These are phyloP conservation scores for Sporothrix dimorphospora DNA, from an alignment of 2,329 filamentous ascomycete genomes.

Conservation along the genomic window DNA sequence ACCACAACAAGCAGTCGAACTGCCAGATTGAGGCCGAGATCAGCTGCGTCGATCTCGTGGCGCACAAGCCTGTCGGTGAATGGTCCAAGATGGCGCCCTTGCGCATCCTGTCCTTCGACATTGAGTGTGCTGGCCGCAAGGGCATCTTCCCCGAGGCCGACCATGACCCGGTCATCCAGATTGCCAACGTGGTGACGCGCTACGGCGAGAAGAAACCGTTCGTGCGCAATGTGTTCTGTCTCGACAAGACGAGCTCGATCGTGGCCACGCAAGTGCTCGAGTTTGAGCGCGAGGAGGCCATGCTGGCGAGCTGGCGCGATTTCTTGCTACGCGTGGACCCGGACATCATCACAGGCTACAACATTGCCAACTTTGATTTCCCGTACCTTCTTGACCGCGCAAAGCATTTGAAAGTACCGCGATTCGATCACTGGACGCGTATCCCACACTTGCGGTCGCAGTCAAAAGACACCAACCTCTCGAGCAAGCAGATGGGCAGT, in stretches of 20 bases:
- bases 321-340: constrained; percentile 91
- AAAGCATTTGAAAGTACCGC: constrained; percentile 74
- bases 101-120: constrained; percentile 93
- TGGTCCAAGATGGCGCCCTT: constrained; percentile 98
- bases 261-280: constrained; percentile 92
- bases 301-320: constrained; percentile 90
- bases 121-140: constrained; percentile 96
- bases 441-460: constrained; percentile 71
- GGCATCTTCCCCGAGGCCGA: constrained; percentile 95
- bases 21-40: constrained; percentile 95
- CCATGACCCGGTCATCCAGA: constrained; percentile 93
- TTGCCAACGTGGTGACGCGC: constrained; percentile 91
- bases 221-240: constrained; percentile 92
- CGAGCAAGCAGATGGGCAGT: constrained; percentile 97
- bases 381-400: constrained; percentile 91
- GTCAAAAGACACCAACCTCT: constrained; percentile 81
- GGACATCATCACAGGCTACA: constrained; percentile 98
- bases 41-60: constrained; percentile 79
- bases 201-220: constrained; percentile 97
- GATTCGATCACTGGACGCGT: constrained; percentile 87
- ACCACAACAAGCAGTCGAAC: constrained; percentile 76
- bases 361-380: constrained; percentile 98
- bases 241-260: constrained; percentile 89
- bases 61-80: constrained; percentile 86
- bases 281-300: constrained; percentile 78